Evolutionary conservation across 148 eudicot species (phyloP), one percentile per base, ranked within the genome.

Genomic region (Rhododendron vialii): DNA sequence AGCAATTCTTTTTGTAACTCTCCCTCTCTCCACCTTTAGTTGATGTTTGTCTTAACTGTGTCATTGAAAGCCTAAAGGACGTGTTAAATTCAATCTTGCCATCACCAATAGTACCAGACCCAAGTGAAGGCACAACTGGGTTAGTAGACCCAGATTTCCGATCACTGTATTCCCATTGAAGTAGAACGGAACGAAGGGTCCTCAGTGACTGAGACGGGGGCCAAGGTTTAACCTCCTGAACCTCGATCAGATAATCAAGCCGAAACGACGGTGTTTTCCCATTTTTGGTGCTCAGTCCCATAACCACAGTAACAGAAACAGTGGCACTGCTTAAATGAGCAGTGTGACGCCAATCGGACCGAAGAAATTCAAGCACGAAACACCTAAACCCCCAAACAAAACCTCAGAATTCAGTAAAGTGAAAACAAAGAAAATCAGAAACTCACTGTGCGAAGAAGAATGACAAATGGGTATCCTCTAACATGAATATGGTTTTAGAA

Each of bases 161-260:
- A 36, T 93, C 94, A 24, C 98, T 94, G 45, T 93, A 91, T 87
- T 93, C 96, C 99, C 98, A 97, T 84, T 94, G 98, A 55, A 97
- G 89, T 81, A 94, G 85, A 45, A 93, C 95, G 1, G 98, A 91
- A 26, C 98, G 95, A 17, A 94, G 89, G n/a, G 85, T 84, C 84
- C 93, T 94, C 77, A 95, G 78, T 28, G 95, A 94, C 83, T 94
- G 96, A 63, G 98, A 95, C 38, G 99, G 98, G 18, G 99, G 98
- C 99, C 99, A 97, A 61, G 99, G 99, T 87, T 95, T 97, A 61
- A 97, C 93, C 86, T 95, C 99, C 83, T 93, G 91, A 87, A 97
- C 84, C 84, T 91, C 91, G 61, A 97, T 88, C 26, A 86, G 73
- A 85, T 92, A 95, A 43, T 95, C 98, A 50, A 92, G 90, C 45